Conservation (phyloP, 176 grass and related monocot genomes). For the Eremochloa ophiuroides region DNA sequence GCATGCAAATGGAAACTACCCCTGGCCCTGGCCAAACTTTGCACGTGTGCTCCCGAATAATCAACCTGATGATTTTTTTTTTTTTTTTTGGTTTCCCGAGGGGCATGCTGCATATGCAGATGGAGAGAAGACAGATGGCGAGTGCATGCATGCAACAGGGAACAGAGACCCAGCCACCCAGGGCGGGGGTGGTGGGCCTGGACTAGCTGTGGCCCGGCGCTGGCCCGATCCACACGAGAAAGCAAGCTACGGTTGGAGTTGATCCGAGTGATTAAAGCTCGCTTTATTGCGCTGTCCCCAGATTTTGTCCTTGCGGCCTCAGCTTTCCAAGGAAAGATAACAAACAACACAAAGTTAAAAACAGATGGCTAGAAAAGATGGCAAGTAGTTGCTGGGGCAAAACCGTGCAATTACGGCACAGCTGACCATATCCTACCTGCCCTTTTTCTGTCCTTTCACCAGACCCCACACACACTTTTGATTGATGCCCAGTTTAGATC, state of each 20-base stretch:
- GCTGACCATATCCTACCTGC: neutral
- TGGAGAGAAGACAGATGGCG: too few species aligned
- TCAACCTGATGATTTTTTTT: too few species aligned
- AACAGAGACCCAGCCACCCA: neutral
- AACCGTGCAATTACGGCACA: slow-evolving; percentile 14
- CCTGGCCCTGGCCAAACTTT: too few species aligned
- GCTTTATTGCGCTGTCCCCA: slow-evolving; percentile 41
- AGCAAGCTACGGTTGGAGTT: slow-evolving; percentile 9
- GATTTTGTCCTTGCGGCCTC: slow-evolving; percentile 19
- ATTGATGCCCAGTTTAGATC: slow-evolving; percentile 29
- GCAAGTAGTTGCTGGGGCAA: neutral
- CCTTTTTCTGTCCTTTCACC: slow-evolving; percentile 10
- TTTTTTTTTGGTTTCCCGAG: too few species aligned
- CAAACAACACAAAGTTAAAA: neutral
- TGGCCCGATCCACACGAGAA: neutral
- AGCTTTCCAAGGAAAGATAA: slow-evolving; percentile 13
- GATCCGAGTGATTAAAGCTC: slow-evolving; percentile 25
- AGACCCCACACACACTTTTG: slow-evolving; percentile 20
- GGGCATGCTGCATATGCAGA: too few species aligned
- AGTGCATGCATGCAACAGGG: too few species aligned
- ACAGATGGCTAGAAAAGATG: neutral
- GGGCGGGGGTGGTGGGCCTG: neutral
- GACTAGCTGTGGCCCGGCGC: neutral
- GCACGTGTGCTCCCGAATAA: too few species aligned
- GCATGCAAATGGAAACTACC: too few species aligned